These are phyloP conservation scores for Thelonectria rubi DNA, from an alignment of 2,329 filamentous ascomycete genomes.

Conservation along the genomic window DNA sequence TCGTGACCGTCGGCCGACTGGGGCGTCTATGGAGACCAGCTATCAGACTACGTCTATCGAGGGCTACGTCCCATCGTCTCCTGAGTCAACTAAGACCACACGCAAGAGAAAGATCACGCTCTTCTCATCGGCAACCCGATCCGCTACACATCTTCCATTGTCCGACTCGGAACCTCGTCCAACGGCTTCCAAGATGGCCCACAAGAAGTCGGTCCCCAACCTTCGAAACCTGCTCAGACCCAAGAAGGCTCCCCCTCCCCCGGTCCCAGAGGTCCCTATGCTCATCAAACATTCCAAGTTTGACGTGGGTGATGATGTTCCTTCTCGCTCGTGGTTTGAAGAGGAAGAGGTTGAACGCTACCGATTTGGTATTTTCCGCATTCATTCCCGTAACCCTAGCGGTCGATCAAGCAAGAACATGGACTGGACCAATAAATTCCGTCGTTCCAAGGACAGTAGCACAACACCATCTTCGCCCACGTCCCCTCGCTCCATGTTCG, in stretches of 20 bases:
- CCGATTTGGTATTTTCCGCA: conserved; percentile 51
- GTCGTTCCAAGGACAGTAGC: conserved; percentile 25
- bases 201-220: conserved; percentile 43
- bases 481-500: not conserved
- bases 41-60: not conserved
- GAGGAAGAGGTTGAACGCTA: conserved; percentile 53
- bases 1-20: conserved; percentile 1
- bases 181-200: conserved; percentile 39
- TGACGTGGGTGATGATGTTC: conserved; percentile 41
- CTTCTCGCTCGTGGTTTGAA: conserved; percentile 61
- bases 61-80: too few relatives aligned
- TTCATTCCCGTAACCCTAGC: conserved; percentile 47
- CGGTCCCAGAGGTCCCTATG: not conserved
- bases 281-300: not conserved
- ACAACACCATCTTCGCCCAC: conserved; percentile 38
- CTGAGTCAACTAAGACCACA: too few relatives aligned
- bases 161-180: conserved; percentile 29
- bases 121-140: conserved; percentile 37
- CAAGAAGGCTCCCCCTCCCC: conserved; percentile 19
- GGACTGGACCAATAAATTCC: conserved; percentile 2
- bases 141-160: conserved; percentile 36
- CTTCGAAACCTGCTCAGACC: conserved; percentile 39
- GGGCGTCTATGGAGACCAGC: conserved; percentile 20
- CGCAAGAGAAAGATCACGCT: conserved; percentile 13
- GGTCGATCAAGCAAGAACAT: conserved; percentile 25